Evolutionary conservation across 1,284 basidiomycete species (phyloP).

Genomic region (Malassezia obtusa): DNA sequence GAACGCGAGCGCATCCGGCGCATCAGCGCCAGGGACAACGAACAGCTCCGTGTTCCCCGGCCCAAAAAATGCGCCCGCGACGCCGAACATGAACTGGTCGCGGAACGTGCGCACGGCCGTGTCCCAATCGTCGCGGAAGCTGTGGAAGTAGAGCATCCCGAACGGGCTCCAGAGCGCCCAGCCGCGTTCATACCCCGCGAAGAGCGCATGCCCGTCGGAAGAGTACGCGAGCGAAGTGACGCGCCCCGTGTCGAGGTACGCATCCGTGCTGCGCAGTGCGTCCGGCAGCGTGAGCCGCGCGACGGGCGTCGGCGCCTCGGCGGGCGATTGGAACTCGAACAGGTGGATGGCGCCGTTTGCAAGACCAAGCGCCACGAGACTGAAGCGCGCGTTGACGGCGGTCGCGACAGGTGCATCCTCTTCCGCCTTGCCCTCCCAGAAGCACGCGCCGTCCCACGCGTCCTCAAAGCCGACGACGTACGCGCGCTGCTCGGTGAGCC

Average conservation of each 20-base stretch:
- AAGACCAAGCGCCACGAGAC: slow-evolving; percentile 71
- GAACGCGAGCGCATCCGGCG: slow-evolving; percentile 53
- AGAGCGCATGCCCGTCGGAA: slow-evolving; percentile 96
- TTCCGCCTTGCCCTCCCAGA: neutral
- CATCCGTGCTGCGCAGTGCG: slow-evolving; percentile 44
- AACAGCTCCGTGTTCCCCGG: slow-evolving; percentile 38
- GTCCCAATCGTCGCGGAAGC: slow-evolving; percentile 62
- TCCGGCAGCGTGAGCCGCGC: slow-evolving; percentile 35
- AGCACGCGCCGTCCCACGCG: neutral
- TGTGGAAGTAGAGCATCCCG: slow-evolving; percentile 67
- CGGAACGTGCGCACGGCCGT: slow-evolving; percentile 51
- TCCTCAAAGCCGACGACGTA: neutral
- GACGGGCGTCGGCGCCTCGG: slow-evolving; percentile 18
- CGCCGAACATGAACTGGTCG: slow-evolving; percentile 75
- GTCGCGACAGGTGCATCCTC: neutral
- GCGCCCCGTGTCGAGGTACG: slow-evolving; percentile 55
- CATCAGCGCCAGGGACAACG: neutral
- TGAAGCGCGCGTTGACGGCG: slow-evolving; percentile 70
- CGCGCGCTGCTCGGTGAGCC: slow-evolving; percentile 9
- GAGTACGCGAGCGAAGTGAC: slow-evolving; percentile 57
- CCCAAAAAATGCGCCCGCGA: slow-evolving; percentile 49
- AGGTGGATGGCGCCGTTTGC: slow-evolving; percentile 52
- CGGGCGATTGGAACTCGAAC: slow-evolving; percentile 30
- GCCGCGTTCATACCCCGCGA: slow-evolving; percentile 80
- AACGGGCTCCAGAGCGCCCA: slow-evolving; percentile 88